Evolutionary conservation across 371 early-diverging fungal species (phyloP), one percentile per base, ranked within the genome.

Genomic region (Nematocida sp.): DNA sequence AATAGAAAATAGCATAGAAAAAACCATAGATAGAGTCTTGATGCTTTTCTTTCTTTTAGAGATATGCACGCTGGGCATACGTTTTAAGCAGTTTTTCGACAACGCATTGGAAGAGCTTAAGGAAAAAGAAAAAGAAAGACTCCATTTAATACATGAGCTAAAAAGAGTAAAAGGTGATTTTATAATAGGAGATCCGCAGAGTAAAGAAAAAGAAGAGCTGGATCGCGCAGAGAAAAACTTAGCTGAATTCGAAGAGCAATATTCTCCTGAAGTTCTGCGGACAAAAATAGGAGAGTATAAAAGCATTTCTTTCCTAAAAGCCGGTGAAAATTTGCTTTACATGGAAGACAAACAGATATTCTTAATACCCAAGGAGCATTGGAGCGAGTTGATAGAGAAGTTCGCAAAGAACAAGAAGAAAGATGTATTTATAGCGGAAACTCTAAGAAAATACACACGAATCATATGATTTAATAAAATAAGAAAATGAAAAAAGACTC

Each of bases 31-130:
- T 33, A 60, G 75, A 38, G 20, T 71, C 3, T 33, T 71, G 23
- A 51, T 71, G 51, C 20, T 71, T 38, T 50, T 33, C 2, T 71
- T 71, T 48, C 16, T 61, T 7, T 13, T 71, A 11, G 75, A 71
- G 42, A 71, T 57, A 47, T 47, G 45, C 32, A 51, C 59, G 45
- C 51, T 71, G 4, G 75, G 75, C 18, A n/a, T 71, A 5, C 45
- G 75, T 2, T 71, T 71, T 42, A 60, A 60, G 49, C 7, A 13
- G 36, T 61, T 59, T 49, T 71, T 68, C 48, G 75, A 71, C 32
- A 40, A 57, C 3, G 50, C 30, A 0, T 2, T 71, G 26, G 63
- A 71, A 25, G 63, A 59, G 61, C 59, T 57, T 59, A 71, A 63
- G 36, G 75, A 71, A 18, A 59, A 71, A 23, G 75, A 71, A 18